Evolutionary conservation across 495 filamentous ascomycete species (phyloP), one percentile per base, ranked within the genome.

Genomic region (Aspergillus steynii): DNA sequence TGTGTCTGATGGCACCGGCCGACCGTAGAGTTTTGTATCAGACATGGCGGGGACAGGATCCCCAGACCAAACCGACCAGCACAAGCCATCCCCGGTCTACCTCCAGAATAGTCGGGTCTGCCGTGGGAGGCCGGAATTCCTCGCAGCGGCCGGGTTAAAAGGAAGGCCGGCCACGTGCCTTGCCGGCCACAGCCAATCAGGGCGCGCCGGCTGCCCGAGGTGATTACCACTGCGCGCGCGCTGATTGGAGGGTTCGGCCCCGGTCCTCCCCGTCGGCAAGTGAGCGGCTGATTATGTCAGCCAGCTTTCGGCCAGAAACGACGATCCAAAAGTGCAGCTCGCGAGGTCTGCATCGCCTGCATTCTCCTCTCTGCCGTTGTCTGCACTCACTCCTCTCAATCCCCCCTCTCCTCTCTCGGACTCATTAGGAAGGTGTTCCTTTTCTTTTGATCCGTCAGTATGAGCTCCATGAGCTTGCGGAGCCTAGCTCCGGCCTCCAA

Each of bases 381-480:
- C 45, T 55, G 64, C 64, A 62, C 61, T 46, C 45, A 61, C 56
- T 53, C 47, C 29, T 55, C 53, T 52, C 61, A 32, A 50, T 57
- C 48, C 49, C 45, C 50, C 50, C 65, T 42, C 47, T 53, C 58
- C 51, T 54, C 52, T 66, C 49, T 64, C 60, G 56, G 73, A 66
- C 60, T 72, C 62, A 65, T 64, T 73, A 67, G 72, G 54, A 65
- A 69, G 62, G 61, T 54, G 58, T 60, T 60, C 63, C 58, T 59
- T 67, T 61, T 69, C 65, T 70, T 69, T 62, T 71, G 61, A 75
- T 71, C 68, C 70, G 69, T 61, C 75, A 79, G 70, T 61, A 86
- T 86, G 85, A 83, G 80, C 75, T 84, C 82, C 58, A 64, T 83
- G 63, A 77, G 80, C 70, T 73, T 85, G 71, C 83, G 83, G 81